phyloP scores from a whole-genome alignment of 2,329 filamentous ascomycete genomes.

The Passalora sequoiae region DNA sequence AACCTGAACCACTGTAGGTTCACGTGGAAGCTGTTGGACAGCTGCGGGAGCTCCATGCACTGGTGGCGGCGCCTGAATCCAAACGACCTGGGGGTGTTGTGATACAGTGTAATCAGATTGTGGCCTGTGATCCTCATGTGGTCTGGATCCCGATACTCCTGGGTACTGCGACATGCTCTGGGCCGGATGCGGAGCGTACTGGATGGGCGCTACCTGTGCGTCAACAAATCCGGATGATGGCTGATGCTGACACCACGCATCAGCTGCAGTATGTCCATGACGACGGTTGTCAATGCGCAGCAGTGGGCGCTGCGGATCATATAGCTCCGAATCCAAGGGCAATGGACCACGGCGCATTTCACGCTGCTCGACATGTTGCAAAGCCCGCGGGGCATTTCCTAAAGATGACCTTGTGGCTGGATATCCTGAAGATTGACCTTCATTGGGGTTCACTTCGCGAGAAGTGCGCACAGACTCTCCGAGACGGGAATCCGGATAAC shows the following conservation, averaged over 20 bases:
- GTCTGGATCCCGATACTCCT: background rate
- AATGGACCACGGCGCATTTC: background rate
- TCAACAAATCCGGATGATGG: slow-evolving; percentile 14
- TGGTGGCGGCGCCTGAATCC: slow-evolving; percentile 17
- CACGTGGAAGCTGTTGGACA: slow-evolving; percentile 28
- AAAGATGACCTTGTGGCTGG: too few species aligned
- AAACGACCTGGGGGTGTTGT: slow-evolving; percentile 11
- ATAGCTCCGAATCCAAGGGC: background rate
- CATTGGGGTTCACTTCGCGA: too few species aligned
- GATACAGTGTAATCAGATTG: background rate
- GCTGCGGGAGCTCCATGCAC: slow-evolving; percentile 34
- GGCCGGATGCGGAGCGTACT: slow-evolving; percentile 15
- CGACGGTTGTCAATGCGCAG: slow-evolving; percentile 4
- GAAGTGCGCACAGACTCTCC: too few species aligned
- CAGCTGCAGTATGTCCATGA: background rate
- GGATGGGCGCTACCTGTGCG: slow-evolving; percentile 22
- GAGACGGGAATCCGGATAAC: too few species aligned
- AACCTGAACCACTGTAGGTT: background rate
- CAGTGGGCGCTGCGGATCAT: slow-evolving; percentile 8
- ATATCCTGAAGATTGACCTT: too few species aligned
- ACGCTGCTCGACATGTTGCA: background rate
- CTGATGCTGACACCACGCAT: background rate
- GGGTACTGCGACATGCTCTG: slow-evolving; percentile 7
- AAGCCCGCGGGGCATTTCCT: too few species aligned
- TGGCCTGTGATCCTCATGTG: background rate